Evolutionary conservation across 2,329 filamentous ascomycete genomes (phyloP).

Genomic region (Pyricularia grisea): DNA sequence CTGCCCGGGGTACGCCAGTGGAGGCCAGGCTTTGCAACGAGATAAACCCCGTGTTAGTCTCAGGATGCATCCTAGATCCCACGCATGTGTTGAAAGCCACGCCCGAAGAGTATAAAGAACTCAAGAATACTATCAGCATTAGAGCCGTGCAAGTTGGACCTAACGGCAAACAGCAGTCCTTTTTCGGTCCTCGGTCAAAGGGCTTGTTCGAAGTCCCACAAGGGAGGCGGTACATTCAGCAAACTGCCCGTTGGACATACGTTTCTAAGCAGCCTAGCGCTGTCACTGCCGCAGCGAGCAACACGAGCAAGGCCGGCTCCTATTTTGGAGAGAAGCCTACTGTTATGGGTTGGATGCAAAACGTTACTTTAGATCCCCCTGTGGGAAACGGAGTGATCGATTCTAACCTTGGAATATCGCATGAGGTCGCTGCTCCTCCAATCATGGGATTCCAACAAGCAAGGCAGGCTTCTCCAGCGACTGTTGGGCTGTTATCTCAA

Average conservation of each 20-base stretch:
- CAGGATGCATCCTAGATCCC: slow-evolving; percentile 19
- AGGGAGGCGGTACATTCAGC: slow-evolving; percentile 7
- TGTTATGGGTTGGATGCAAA: not conserved
- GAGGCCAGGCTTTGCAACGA: slow-evolving; percentile 19
- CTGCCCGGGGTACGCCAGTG: slow-evolving; percentile 10
- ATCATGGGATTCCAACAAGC: not conserved
- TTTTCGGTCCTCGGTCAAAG: slow-evolving; percentile 13
- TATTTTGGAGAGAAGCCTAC: not conserved
- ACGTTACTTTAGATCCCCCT: not conserved
- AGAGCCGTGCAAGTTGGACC: not conserved
- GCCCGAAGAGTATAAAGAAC: slow-evolving; percentile 10
- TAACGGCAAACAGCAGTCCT: slow-evolving; percentile 5
- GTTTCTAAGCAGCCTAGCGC: not conserved
- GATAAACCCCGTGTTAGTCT: slow-evolving; percentile 16
- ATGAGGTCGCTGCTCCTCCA: not conserved
- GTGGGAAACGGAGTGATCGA: not conserved
- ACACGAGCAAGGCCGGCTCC: not conserved
- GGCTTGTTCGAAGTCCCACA: slow-evolving; percentile 8
- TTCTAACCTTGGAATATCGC: not conserved
- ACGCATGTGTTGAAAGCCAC: not conserved
- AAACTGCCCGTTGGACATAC: slow-evolving; percentile 9
- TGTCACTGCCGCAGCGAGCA: not conserved
- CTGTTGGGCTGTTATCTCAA: not conserved
- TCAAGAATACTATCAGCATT: slow-evolving; percentile 14
- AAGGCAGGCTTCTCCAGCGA: not conserved